Percentiles rank a stretch among this genome's conserved stretches.
These are phyloP conservation scores for Tuber borchii DNA, from an alignment of 495 filamentous ascomycete species.

Conservation along the genomic window DNA sequence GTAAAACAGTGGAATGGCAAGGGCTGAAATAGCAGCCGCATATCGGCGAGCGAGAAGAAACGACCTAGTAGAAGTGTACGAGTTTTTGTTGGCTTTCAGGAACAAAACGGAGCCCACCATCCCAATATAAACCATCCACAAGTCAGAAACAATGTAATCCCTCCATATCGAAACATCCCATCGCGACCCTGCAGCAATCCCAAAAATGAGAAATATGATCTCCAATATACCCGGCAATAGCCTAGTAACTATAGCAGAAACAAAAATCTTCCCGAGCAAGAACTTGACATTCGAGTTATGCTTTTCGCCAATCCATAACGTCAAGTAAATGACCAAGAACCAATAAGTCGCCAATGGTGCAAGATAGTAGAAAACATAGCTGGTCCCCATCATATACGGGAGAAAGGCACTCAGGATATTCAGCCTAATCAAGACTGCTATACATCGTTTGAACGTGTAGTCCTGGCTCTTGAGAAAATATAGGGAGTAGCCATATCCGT, in stretches of 20 bases:
- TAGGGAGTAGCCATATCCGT: constrained; percentile 55
- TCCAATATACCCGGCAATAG: constrained; percentile 49
- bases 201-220: constrained; percentile 42
- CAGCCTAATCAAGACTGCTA: constrained; percentile 50
- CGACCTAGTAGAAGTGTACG: constrained; percentile 10
- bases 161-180: constrained; percentile 49
- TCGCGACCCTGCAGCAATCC: constrained; percentile 43
- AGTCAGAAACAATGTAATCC: constrained; percentile 48
- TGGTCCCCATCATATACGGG: constrained; percentile 54
- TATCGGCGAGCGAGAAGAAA: constrained; percentile 17
- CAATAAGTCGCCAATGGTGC: constrained; percentile 56
- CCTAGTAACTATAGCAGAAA: constrained; percentile 47
- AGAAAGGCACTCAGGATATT: constrained; percentile 53
- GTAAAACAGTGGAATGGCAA: constrained; percentile 42
- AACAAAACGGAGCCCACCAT: constrained; percentile 49
- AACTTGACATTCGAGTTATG: constrained; percentile 46
- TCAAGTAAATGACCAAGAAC: constrained; percentile 53
- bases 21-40: constrained; percentile 29
- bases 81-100: constrained; percentile 32
- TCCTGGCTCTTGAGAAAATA: constrained; percentile 53
- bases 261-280: constrained; percentile 49
- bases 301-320: constrained; percentile 44
- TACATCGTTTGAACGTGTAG: constrained; percentile 51
- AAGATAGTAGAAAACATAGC: constrained; percentile 57
- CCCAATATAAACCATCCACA: constrained; percentile 51